Evolutionary conservation across 2,329 filamentous ascomycete species (phyloP).

Genomic region (Paecilomyces dactylethromorphus): DNA sequence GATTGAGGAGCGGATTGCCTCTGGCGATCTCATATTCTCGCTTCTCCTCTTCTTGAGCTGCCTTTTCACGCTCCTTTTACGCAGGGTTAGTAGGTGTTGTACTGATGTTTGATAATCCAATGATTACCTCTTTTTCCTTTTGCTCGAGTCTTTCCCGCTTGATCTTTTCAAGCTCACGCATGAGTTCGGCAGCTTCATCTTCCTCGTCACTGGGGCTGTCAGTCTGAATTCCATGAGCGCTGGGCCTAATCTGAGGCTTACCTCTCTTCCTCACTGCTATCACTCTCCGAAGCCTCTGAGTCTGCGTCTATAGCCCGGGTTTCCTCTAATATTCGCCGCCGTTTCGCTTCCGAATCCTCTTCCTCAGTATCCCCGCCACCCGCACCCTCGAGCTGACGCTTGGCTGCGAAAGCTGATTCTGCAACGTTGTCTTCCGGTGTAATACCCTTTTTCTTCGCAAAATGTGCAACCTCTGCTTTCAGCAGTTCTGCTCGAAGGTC

Average conservation of each 20-base stretch:
- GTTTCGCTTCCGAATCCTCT: slow-evolving; percentile 72
- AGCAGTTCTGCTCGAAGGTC: slow-evolving; percentile 88
- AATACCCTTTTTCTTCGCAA: slow-evolving; percentile 72
- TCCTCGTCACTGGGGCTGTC: slow-evolving; percentile 57
- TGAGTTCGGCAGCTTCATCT: slow-evolving; percentile 80
- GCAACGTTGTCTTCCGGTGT: slow-evolving; percentile 39
- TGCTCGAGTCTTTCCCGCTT: slow-evolving; percentile 77
- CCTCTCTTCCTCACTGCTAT: slow-evolving; percentile 57
- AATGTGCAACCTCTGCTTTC: slow-evolving; percentile 79
- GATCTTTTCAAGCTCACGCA: slow-evolving; percentile 91
- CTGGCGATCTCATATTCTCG: slow-evolving; percentile 82
- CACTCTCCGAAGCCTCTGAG: slow-evolving; percentile 56
- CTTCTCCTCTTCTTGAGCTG: slow-evolving; percentile 74
- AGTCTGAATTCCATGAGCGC: slow-evolving; percentile 5
- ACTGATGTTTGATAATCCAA: not conserved
- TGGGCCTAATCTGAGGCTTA: slow-evolving; percentile 17
- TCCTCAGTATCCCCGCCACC: slow-evolving; percentile 40
- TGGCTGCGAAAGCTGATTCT: slow-evolving; percentile 42
- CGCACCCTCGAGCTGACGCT: slow-evolving; percentile 57
- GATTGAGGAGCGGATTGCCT: slow-evolving; percentile 86
- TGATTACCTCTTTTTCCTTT: slow-evolving; percentile 61
- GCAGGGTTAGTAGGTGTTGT: slow-evolving; percentile 5
- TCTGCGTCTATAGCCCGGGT: slow-evolving; percentile 82
- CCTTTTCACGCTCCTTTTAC: slow-evolving; percentile 65
- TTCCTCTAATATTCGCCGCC: slow-evolving; percentile 80